Conservation (phyloP, 169 alveolate genomes). For the Cryptosporidium meleagridis region DNA sequence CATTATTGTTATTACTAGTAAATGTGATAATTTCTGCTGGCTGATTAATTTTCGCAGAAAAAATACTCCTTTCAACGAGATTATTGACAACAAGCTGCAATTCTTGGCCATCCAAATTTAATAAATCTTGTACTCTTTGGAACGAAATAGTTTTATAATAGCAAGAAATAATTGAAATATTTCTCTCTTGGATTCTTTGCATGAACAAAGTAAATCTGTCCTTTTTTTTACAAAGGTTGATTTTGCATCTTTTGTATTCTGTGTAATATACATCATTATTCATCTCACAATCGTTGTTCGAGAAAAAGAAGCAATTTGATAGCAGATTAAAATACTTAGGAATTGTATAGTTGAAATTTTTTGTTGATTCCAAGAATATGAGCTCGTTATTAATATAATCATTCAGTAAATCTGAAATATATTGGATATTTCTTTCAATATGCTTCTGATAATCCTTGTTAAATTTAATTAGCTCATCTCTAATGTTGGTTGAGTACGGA, state of each 20-base stretch:
- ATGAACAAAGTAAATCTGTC: constrained; percentile 55
- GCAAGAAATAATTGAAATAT: constrained; percentile 16
- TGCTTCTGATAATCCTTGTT: constrained; percentile 25
- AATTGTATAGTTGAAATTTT: constrained; percentile 52
- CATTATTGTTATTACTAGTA: constrained; percentile 7
- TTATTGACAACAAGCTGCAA: constrained; percentile 47
- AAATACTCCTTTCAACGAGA: constrained; percentile 37
- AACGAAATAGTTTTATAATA: constrained; percentile 57
- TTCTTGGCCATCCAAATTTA: constrained; percentile 49
- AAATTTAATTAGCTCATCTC: constrained; percentile 9
- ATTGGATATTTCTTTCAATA: constrained; percentile 35
- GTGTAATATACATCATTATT: constrained; percentile 17
- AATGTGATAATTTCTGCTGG: constrained; percentile 20
- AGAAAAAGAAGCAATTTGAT: constrained; percentile 17
- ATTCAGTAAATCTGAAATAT: neutral
- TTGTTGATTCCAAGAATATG: constrained; percentile 43
- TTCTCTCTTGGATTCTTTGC: constrained; percentile 70
- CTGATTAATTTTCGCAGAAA: constrained; percentile 68
- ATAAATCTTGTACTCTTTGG: constrained; percentile 52
- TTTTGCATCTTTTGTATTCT: constrained; percentile 64
- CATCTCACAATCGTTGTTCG: neutral
- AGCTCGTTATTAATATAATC: constrained; percentile 56
- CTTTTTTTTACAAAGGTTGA: constrained; percentile 6
- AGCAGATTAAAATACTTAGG: constrained; percentile 30
- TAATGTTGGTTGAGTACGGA: constrained; percentile 21